Evolutionary conservation across 495 filamentous ascomycete species (phyloP).

Genomic region (Neohortaea acidophila): DNA sequence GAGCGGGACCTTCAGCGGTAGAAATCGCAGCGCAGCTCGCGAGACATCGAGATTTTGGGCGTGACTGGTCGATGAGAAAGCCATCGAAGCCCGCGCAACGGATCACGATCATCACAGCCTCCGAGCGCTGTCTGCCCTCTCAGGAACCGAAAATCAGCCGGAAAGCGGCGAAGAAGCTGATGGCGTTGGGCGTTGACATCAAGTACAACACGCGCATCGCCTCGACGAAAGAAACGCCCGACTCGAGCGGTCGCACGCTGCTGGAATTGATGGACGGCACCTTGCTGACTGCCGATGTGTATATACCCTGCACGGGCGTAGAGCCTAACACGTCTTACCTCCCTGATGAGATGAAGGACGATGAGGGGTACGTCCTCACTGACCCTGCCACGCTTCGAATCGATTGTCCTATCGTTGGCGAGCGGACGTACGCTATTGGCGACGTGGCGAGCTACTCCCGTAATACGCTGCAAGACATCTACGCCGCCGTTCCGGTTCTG

Average conservation of each 20-base stretch:
- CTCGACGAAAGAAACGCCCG: slow-evolving; percentile 4
- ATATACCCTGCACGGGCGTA: slow-evolving; percentile 19
- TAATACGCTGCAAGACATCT: slow-evolving; percentile 21
- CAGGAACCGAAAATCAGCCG: slow-evolving; percentile 1
- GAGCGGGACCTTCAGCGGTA: slow-evolving; percentile 18
- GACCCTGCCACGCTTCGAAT: slow-evolving; percentile 15
- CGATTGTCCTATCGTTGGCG: background rate
- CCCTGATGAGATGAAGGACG: slow-evolving; percentile 12
- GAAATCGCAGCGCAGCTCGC: slow-evolving; percentile 23
- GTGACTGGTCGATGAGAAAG: background rate
- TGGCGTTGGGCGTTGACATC: slow-evolving; percentile 17
- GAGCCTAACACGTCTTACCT: slow-evolving; percentile 20
- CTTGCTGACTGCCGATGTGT: slow-evolving; percentile 15
- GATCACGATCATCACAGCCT: slow-evolving; percentile 18
- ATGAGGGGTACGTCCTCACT: slow-evolving; percentile 15
- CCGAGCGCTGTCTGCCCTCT: slow-evolving; percentile 12
- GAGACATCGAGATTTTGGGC: slow-evolving; percentile 12
- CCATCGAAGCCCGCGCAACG: slow-evolving; percentile 2
- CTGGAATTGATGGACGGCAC: slow-evolving; percentile 17
- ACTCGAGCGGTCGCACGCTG: slow-evolving; percentile 7
- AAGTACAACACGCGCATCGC: slow-evolving; percentile 14
- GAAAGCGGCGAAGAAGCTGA: slow-evolving; percentile 15
- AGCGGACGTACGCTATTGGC: slow-evolving; percentile 20
- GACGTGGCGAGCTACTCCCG: slow-evolving; percentile 21
- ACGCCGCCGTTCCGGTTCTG: slow-evolving; percentile 21